Evolutionary conservation across 495 filamentous ascomycete genomes (phyloP), one percentile per base, ranked within the genome.

Genomic region (Talaromyces ruber): DNA sequence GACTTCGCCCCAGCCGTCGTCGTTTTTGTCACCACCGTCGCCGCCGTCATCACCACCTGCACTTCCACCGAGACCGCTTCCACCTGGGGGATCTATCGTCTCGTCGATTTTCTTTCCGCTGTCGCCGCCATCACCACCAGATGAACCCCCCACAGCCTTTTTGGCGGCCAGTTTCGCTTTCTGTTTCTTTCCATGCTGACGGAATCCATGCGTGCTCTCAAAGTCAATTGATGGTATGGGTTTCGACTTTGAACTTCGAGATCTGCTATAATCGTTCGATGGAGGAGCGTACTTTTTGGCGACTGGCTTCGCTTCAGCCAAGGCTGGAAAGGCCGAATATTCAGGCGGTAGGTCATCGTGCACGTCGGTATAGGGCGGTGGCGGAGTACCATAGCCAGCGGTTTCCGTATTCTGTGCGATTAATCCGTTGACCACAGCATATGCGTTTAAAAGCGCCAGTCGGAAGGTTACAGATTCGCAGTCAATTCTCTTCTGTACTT

Each of bases 141-240:
- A 52, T 6, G 39, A 18, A 12, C 28, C 53, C 14, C 12, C 12
- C 30, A 66, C 56, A 4, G 64, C 64, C 29, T 77, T 74, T 57
- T 69, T 69, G 57, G 79, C 72, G 3, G 63, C 62, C 37, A 78
- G 75, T 62, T 76, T 76, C 39, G 74, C 72, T 21, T 77, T 79
- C 71, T 74, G 71, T 26, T 70, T 71, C 4, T 77, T 75, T 25
- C 70, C 76, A 50, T 75, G 78, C 64, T 82, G 82, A 0, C 80
- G 79, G 22, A 79, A 70, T n/a, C 72, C 78, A 37, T 74, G 69
- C 7, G 74, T 66, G 30, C 78, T 81, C 60, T 84, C 83, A 52
- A 85, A 80, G 67, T 84, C 81, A 45, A 82, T 77, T 24, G 75
- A 71, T 9, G 53, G 43, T 14, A 25, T 18, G 25, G 43, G 37